phyloP scores from a whole-genome alignment of 164 flowering plant genomes.

The Tetracentron sinense region DNA sequence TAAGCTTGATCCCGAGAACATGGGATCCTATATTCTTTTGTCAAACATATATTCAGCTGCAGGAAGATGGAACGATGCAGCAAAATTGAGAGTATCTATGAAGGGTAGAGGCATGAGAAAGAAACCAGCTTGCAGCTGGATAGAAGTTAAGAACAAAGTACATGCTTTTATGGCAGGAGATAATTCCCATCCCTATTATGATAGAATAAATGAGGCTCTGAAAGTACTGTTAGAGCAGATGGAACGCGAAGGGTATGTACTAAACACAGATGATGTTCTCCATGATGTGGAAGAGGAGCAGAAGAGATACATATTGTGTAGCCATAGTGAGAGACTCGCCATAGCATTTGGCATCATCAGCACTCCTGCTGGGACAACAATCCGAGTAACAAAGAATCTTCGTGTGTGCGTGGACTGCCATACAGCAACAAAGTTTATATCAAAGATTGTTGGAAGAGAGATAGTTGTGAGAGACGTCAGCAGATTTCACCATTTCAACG shows the following conservation, averaged over 20 bases:
- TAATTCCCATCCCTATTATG: constrained; percentile 58
- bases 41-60: constrained; percentile 65
- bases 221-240: constrained; percentile 49
- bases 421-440: constrained; percentile 54
- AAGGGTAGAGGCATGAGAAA: constrained; percentile 56
- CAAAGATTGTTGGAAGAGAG: constrained; percentile 57
- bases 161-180: constrained; percentile 75
- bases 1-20: constrained; percentile 53
- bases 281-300: constrained; percentile 81
- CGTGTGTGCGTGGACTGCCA: constrained; percentile 75
- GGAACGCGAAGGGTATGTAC: constrained; percentile 72
- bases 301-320: constrained; percentile 42
- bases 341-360: constrained; percentile 68
- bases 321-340: constrained; percentile 66
- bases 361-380: constrained; percentile 58
- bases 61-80: constrained; percentile 71
- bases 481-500: constrained; percentile 69
- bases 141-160: constrained; percentile 55
- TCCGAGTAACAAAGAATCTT: constrained; percentile 63
- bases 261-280: constrained; percentile 54
- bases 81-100: constrained; percentile 48
- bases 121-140: constrained; percentile 85
- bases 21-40: constrained; percentile 63
- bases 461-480: constrained; percentile 62
- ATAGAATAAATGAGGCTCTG: constrained; percentile 44